Evolutionary conservation across 768 basidiomycete species (phyloP), one percentile per base, ranked within the genome.

Genomic region (Naganishia friedmannii): DNA sequence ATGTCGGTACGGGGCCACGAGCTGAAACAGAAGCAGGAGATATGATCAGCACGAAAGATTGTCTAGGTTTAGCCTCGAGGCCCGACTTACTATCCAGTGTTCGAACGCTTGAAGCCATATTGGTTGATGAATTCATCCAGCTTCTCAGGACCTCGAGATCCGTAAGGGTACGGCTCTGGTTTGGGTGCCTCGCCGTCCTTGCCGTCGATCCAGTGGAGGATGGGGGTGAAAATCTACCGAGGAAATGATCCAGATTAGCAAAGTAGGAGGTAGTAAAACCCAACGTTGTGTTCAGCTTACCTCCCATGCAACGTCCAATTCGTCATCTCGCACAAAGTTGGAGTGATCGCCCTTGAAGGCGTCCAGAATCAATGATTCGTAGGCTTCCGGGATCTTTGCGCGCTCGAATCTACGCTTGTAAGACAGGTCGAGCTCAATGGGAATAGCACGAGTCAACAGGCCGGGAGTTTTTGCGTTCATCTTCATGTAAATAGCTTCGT

Each of bases 281-380:
- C 21, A 13, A 55, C 39, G 15, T 15, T 39, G 37, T 3, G 29
- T 37, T 21, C 48, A 66, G 81, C 86, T 56, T 58, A 91, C 92
- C 88, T 95, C 96, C 95, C 95, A 99, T 2, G 95, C 96, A 65
- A 89, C 88, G 77, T 97, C 95, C 75, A 99, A 85, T 82, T 99
- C 95, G 82, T 99, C 95, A 80, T 97, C 87, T 72, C 95, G 88
- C 69, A 99, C 95, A 84, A 99, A 99, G 85, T 99, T 99, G 31
- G 93, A 95, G 83, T 97, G 94, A 78, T 99, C 95, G n/a, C 95
- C 95, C 80, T 89, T 91, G 82, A 99, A 86, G 17, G 92, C 92
- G 78, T 99, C 95, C 70, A 97, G 85, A 78, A 99, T 94, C 70
- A 99, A 88, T 12, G 90, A 89, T 83, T 97, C 83, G 80, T 96